Base-by-base conservation (phyloP, 768 basidiomycete species). In the Austroboletus eburneus region DNA sequence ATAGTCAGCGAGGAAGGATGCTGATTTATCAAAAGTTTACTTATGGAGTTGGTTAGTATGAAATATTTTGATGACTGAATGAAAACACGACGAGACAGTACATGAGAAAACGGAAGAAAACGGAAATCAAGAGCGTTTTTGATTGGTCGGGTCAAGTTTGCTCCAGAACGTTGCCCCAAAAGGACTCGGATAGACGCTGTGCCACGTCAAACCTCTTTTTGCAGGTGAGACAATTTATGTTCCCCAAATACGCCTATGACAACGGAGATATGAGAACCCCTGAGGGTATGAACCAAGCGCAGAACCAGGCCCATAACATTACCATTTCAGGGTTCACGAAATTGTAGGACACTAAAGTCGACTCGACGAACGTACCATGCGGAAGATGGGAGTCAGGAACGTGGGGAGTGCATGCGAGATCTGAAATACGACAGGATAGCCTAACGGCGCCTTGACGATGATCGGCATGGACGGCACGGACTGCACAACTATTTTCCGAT, bases 21-120 rank as follows among this genome's bases (percentile, higher is more conserved):
- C 35, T 45, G 54, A 51, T 29, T 46, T 41, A 43, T 25, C 9
- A 22, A n/a, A 18, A 8, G 7, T 21, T 18, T 40, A 34, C 35
- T 35, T 21, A 39, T 35, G 27, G 40, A 21, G 32, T 18, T 18
- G n/a, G n/a, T n/a, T 35, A 17, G 34, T 17, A 17, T 10, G 7
- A 12, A 27, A 27, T 12, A 12, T 27, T 27, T 27, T 27, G 27
- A 27, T n/a, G 13, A 35, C n/a, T 8, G 18, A 18, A 35, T 10
- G 34, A 35, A 17, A 6, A 17, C 34, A 18, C 8, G 34, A 35
- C 34, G 30, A 55, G 27, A 27, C 27, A 5, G 5, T 12, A 12
- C 18, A 20, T 41, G 30, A 29, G 39, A 44, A 39, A 5, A 27
- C 27, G 16, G 5, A 13, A 9, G 14, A 32, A 32, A 10, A 4